Evolutionary conservation across 75 land plant species (phyloP), one percentile per base, ranked within the genome.

Genomic region (Pinus taeda): DNA sequence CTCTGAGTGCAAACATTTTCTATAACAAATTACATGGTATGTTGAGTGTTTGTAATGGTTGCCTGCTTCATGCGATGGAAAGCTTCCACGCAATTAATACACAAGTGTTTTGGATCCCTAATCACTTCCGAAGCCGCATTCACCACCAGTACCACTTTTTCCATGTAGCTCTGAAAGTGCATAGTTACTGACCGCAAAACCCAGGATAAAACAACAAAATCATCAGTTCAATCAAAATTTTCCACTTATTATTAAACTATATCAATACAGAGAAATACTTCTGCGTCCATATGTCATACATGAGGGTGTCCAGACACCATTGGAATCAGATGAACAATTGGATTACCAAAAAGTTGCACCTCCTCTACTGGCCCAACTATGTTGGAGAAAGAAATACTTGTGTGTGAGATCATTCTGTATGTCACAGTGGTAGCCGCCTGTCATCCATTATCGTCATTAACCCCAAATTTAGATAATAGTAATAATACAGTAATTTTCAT

Each of bases 281-380:
- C 37, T 37, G 1, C 37, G 4, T 37, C 4, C 37, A 37, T 2
- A 37, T 37, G 37, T 37, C 82, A 72, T n/a, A 95, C 98, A 73
- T 95, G 96, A 30, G 96, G 94, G 11, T 85, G 90, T 1, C 92
- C 90, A 58, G 82, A 79, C 1, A 83, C 88, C 24, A 76, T 81
- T 0, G 96, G 91, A 74, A 90, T 87, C 57, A 95, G 77, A 71
- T 78, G 82, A 42, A 81, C 69, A 12, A 95, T 79, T 13, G 85
- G 88, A 74, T 90, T 84, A 24, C 90, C 96, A 78, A 60, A 78
- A 60, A 93, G 87, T 57, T 78, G 74, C 8, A 95, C 77, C 42
- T 89, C 87, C 66, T 95, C 96, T 0, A 29, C n/a, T 4, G 98
- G 96, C 14, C 98, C 98, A 58, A 88, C 79, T 20, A 95, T 75